Conservation (phyloP, 2,329 filamentous ascomycete genomes). For the Fusarium sp. region DNA sequence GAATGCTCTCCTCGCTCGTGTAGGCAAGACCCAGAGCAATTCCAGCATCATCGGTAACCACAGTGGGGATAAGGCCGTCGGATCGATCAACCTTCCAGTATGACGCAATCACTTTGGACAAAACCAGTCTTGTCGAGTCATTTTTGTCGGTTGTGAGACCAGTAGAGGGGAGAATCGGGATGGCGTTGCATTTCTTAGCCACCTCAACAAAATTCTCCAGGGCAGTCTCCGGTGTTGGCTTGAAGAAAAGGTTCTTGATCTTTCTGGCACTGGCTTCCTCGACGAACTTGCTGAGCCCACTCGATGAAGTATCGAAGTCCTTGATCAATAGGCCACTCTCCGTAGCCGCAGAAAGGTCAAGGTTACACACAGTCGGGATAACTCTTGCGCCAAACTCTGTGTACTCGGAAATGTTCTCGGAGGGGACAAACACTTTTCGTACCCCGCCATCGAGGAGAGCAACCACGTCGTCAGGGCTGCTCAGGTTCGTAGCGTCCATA, state of each 20-base stretch:
- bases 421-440: conserved; percentile 83
- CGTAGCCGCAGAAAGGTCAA: conserved; percentile 59
- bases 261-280: conserved; percentile 60
- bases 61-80: conserved; percentile 88
- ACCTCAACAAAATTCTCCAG: conserved; percentile 61
- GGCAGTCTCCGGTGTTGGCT: conserved; percentile 60
- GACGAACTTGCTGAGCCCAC: conserved; percentile 57
- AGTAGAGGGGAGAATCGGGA: conserved; percentile 81
- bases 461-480: conserved; percentile 78
- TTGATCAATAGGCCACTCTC: conserved; percentile 65
- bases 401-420: conserved; percentile 73
- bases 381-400: conserved; percentile 68
- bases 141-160: conserved; percentile 76
- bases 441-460: conserved; percentile 88
- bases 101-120: conserved; percentile 79
- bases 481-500: conserved; percentile 80
- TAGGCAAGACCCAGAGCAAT: conserved; percentile 91
- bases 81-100: conserved; percentile 84
- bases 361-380: conserved; percentile 62
- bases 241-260: conserved; percentile 62
- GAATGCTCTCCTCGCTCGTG: conserved; percentile 90
- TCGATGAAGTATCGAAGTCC: conserved; percentile 60
- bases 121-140: conserved; percentile 63
- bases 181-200: conserved; percentile 65
- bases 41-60: conserved; percentile 90